These are phyloP conservation scores for Saccharomyces kudriavzevii DNA, from an alignment of 805 yeast genomes.

Conservation along the genomic window DNA sequence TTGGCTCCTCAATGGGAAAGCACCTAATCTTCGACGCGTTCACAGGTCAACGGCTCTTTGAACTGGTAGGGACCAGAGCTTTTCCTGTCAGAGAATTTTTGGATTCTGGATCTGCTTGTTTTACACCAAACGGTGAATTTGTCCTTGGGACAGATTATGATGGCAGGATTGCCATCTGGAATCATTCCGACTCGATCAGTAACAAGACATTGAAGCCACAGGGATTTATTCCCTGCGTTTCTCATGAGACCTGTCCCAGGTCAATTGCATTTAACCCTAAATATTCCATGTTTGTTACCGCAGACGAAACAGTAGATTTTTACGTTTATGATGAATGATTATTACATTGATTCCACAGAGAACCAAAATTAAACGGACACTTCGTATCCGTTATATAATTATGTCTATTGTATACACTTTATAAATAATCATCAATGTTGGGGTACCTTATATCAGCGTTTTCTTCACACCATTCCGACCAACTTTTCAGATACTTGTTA, in stretches of 20 bases:
- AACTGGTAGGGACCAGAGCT: conserved; percentile 41
- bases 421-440: conserved; percentile 32
- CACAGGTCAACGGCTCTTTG: conserved; percentile 44
- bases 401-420: conserved; percentile 1
- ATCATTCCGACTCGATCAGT: conserved; percentile 30
- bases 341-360: neutral
- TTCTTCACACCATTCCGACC: conserved; percentile 67
- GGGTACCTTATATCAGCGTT: conserved; percentile 63
- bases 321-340: conserved; percentile 23
- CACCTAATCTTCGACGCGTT: conserved; percentile 67
- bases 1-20: conserved; percentile 47
- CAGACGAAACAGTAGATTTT: conserved; percentile 32
- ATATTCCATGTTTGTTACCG: conserved; percentile 33
- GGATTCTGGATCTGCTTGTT: conserved; percentile 49
- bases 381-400: neutral
- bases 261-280: conserved; percentile 36
- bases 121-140: conserved; percentile 60
- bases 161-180: conserved; percentile 48
- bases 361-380: neutral
- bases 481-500: conserved; percentile 44
- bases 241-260: conserved; percentile 34
- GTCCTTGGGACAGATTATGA: conserved; percentile 55
- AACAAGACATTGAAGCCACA: conserved; percentile 20
- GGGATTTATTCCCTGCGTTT: conserved; percentile 21
- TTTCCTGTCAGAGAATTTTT: conserved; percentile 38